Percentiles rank a stretch among this genome's conserved stretches.
phyloP scores from a whole-genome alignment of 2,329 filamentous ascomycete genomes.

The Ophiostoma perfectum region DNA sequence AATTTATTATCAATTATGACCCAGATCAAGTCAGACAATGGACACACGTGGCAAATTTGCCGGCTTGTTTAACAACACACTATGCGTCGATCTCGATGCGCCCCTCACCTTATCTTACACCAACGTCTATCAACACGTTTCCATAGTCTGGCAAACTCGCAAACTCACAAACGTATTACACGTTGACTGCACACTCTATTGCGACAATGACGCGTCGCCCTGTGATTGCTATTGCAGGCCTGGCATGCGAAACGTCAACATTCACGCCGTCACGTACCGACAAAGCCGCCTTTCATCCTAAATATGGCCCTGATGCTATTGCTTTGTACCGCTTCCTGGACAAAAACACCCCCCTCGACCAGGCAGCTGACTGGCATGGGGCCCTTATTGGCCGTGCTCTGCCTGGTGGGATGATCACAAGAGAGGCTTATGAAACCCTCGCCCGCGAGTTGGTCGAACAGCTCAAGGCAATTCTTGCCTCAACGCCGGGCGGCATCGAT shows the following conservation, averaged over 20 bases:
- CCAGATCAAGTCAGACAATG: too few relatives aligned
- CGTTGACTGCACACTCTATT: background rate
- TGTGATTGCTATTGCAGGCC: conserved; percentile 46
- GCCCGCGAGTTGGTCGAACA: conserved; percentile 38
- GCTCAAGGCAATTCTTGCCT: conserved; percentile 35
- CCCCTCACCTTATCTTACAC: too few relatives aligned
- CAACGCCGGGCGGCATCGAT: conserved; percentile 35
- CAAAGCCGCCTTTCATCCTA: conserved; percentile 46
- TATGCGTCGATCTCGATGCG: too few relatives aligned
- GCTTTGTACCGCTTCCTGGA: conserved; percentile 44
- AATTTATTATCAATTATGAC: too few relatives aligned
- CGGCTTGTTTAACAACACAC: too few relatives aligned
- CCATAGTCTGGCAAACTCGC: too few relatives aligned
- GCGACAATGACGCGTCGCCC: conserved; percentile 29
- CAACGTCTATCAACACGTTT: too few relatives aligned
- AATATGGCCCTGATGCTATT: conserved; percentile 40
- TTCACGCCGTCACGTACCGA: conserved; percentile 47
- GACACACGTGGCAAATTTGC: too few relatives aligned
- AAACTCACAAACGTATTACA: too few relatives aligned
- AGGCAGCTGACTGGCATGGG: conserved; percentile 45
- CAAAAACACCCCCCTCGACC: conserved; percentile 37
- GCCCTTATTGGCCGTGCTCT: conserved; percentile 48
- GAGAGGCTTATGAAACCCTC: conserved; percentile 43
- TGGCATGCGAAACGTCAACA: conserved; percentile 50
- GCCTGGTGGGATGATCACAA: conserved; percentile 44